Evolutionary conservation across 2,329 filamentous ascomycete genomes (phyloP).

Genomic region (Cadophora luteo-olivacea): DNA sequence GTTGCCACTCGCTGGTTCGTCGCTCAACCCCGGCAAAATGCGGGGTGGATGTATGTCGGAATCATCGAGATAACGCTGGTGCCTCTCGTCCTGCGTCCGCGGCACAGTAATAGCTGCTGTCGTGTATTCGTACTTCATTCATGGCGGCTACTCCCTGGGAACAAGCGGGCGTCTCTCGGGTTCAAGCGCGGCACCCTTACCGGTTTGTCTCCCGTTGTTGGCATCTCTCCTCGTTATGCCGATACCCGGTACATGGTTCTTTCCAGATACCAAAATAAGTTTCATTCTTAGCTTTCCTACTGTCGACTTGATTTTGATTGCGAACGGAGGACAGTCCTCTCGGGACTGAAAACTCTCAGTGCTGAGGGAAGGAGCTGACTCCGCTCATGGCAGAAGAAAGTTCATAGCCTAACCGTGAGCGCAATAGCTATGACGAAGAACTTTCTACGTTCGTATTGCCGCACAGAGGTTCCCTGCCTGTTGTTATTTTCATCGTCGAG

Average conservation of each 20-base stretch:
- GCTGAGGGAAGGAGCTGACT: background rate
- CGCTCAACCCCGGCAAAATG: background rate
- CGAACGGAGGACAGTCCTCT: background rate
- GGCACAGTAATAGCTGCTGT: conserved; percentile 3
- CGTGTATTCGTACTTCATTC: background rate
- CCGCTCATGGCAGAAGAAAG: background rate
- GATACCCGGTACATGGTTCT: background rate
- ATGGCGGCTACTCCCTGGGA: conserved; percentile 4
- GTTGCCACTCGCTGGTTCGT: background rate
- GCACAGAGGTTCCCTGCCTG: background rate
- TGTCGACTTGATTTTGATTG: background rate
- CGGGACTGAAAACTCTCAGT: background rate
- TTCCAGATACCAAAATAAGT: background rate
- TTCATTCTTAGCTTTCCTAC: background rate
- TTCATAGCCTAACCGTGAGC: conserved; percentile 4
- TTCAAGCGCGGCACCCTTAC: background rate
- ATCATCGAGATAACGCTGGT: background rate
- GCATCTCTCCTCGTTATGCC: background rate
- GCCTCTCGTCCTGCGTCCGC: background rate
- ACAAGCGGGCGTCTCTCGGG: background rate
- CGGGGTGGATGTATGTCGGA: conserved; percentile 15
- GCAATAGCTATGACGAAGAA: background rate
- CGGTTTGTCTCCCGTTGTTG: background rate
- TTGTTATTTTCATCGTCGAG: background rate
- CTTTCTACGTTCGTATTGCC: background rate